Evolutionary conservation across 2,329 filamentous ascomycete genomes (phyloP).

Genomic region (Xylariales sp.): DNA sequence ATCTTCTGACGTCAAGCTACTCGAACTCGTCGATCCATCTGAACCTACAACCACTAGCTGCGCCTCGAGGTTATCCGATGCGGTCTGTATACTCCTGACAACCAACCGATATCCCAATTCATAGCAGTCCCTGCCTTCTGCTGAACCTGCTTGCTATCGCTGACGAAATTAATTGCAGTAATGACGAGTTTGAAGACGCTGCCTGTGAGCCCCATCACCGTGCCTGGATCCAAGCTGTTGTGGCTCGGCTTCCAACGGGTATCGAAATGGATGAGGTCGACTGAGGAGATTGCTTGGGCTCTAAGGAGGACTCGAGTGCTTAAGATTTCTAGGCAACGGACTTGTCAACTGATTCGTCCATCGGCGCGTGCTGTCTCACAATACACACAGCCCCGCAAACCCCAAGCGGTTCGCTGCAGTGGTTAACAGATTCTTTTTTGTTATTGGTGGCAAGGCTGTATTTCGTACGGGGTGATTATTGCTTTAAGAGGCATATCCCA

Average conservation of each 20-base stretch:
- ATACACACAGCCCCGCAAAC: background rate
- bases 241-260: background rate
- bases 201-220: constrained; percentile 15
- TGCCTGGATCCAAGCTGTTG: constrained; percentile 15
- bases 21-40: background rate
- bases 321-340: background rate
- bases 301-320: background rate
- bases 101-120: constrained; percentile 14
- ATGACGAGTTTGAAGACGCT: constrained; percentile 15
- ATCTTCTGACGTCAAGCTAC: constrained; percentile 3
- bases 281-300: background rate
- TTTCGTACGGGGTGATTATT: background rate
- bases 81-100: constrained; percentile 13
- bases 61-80: constrained; percentile 12
- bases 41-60: constrained; percentile 10
- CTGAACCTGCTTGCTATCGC: constrained; percentile 19
- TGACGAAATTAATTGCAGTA: constrained; percentile 16
- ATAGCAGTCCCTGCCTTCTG: constrained; percentile 14
- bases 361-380: too few relatives aligned
- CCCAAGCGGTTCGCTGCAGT: too few relatives aligned
- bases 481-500: too few relatives aligned
- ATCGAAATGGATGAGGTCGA: background rate
- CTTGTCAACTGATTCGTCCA: background rate
- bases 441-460: too few relatives aligned
- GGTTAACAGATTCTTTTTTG: too few relatives aligned